Percentiles rank a stretch among this genome's conserved stretches.
Conservation (phyloP, 2,329 filamentous ascomycete species). For the Ploettnerulaceae sp. region DNA sequence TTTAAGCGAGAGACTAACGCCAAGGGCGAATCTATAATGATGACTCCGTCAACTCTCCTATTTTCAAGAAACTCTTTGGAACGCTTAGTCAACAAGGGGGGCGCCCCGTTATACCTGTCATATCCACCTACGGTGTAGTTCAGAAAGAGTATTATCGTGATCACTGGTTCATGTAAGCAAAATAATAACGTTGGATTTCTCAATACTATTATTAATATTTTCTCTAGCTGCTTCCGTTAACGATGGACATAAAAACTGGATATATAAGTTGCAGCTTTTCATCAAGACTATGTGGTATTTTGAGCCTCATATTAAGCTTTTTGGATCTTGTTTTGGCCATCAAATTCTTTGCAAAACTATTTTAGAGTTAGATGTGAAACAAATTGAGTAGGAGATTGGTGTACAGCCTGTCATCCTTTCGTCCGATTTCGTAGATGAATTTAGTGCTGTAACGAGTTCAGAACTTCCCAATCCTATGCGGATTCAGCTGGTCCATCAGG, state of each 20-base stretch:
- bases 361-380: background rate
- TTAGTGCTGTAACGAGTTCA: background rate
- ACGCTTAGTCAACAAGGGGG: background rate
- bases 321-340: background rate
- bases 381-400: background rate
- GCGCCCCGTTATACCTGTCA: background rate
- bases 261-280: background rate
- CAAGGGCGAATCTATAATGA: too few relatives aligned
- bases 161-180: background rate
- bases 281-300: background rate
- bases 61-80: background rate
- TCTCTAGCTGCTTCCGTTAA: background rate
- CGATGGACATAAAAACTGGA: background rate
- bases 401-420: background rate
- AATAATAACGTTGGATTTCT: background rate
- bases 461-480: background rate
- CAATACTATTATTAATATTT: background rate
- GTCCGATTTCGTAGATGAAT: background rate
- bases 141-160: background rate
- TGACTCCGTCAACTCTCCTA: too few relatives aligned
- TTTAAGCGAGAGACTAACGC: too few relatives aligned
- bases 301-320: background rate
- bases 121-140: constrained; percentile 1
- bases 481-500: background rate
- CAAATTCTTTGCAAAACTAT: background rate